phyloP scores from a whole-genome alignment of 2,329 filamentous ascomycete genomes.

The Celoporthe dispersa region DNA sequence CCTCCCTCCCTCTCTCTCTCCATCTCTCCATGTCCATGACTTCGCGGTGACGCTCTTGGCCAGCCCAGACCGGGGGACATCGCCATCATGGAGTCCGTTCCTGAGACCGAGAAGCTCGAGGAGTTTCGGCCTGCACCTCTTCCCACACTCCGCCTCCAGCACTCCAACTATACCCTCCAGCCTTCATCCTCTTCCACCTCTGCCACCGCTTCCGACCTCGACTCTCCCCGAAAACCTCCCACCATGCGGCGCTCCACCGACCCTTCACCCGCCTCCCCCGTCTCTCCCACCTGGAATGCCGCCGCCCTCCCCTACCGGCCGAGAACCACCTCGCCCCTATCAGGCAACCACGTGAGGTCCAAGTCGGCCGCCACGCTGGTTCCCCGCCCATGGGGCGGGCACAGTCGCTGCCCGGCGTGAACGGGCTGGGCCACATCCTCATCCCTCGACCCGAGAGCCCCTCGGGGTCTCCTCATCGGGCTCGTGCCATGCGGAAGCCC shows the following conservation, averaged over 20 bases:
- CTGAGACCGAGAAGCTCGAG: constrained; percentile 71
- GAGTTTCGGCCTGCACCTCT: constrained; percentile 64
- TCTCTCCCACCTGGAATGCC: constrained; percentile 54
- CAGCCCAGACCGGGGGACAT: constrained; percentile 19
- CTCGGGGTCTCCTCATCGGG: constrained; percentile 53
- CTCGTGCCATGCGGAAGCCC: constrained; percentile 58
- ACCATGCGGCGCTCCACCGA: constrained; percentile 63
- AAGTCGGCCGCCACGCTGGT: constrained; percentile 60
- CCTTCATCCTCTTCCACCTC: constrained; percentile 30
- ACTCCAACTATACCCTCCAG: constrained; percentile 39
- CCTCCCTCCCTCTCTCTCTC: neutral
- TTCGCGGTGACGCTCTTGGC: constrained; percentile 21
- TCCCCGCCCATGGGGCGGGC: constrained; percentile 64
- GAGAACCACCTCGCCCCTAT: constrained; percentile 65
- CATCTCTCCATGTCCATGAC: constrained; percentile 17
- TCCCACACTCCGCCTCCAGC: constrained; percentile 56
- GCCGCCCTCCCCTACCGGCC: constrained; percentile 61
- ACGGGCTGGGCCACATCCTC: constrained; percentile 61
- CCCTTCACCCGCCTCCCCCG: constrained; percentile 57
- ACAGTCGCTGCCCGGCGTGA: constrained; percentile 67
- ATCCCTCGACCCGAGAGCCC: constrained; percentile 61
- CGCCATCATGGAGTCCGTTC: constrained; percentile 66
- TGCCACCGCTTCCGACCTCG: constrained; percentile 42
- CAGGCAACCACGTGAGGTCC: constrained; percentile 60
- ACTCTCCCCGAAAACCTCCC: constrained; percentile 54